Percentiles rank a stretch among this genome's conserved stretches.
phyloP scores from a whole-genome alignment of 176 grass and related monocot species.

The Rhynchospora breviuscula region DNA sequence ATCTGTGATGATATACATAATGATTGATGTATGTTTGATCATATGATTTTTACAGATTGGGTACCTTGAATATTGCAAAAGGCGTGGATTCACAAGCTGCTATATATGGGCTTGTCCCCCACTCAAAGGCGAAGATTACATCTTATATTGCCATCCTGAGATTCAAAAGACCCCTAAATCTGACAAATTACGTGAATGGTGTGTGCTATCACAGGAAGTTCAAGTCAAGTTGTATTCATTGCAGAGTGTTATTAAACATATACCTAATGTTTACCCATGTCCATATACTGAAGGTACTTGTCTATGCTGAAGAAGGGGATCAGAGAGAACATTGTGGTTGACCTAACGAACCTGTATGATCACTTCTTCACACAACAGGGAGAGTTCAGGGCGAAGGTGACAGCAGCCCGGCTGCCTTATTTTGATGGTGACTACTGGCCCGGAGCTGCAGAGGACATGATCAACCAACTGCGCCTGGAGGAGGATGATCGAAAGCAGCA shows the following conservation, averaged over 20 bases:
- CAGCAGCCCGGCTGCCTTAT: slow-evolving; percentile 88
- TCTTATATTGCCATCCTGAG: slow-evolving; percentile 99
- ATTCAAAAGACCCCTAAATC: slow-evolving; percentile 99
- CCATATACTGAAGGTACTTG: slow-evolving; percentile 63
- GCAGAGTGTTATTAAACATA: not conserved
- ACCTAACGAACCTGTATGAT: slow-evolving; percentile 90
- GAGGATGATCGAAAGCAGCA: slow-evolving; percentile 79
- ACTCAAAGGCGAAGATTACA: slow-evolving; percentile 99
- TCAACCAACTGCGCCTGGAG: slow-evolving; percentile 90
- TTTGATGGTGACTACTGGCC: slow-evolving; percentile 99
- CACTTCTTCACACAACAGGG: slow-evolving; percentile 73
- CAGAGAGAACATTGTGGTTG: slow-evolving; percentile 89
- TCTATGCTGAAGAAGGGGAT: slow-evolving; percentile 92
- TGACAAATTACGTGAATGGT: slow-evolving; percentile 97
- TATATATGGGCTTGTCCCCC: slow-evolving; percentile 99
- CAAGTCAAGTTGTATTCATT: not conserved
- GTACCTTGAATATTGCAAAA: slow-evolving; percentile 99
- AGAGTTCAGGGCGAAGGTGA: slow-evolving; percentile 92
- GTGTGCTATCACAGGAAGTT: slow-evolving; percentile 32
- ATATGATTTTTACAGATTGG: slow-evolving; percentile 58
- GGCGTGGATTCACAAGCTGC: slow-evolving; percentile 97
- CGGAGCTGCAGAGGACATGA: slow-evolving; percentile 99
- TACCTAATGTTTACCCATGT: not conserved
- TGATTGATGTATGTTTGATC: slow-evolving; percentile 25
- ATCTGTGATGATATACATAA: not conserved